These are phyloP conservation scores for Odontarrhena argentea DNA, from an alignment of 345 rosid genomes.

Conservation along the genomic window DNA sequence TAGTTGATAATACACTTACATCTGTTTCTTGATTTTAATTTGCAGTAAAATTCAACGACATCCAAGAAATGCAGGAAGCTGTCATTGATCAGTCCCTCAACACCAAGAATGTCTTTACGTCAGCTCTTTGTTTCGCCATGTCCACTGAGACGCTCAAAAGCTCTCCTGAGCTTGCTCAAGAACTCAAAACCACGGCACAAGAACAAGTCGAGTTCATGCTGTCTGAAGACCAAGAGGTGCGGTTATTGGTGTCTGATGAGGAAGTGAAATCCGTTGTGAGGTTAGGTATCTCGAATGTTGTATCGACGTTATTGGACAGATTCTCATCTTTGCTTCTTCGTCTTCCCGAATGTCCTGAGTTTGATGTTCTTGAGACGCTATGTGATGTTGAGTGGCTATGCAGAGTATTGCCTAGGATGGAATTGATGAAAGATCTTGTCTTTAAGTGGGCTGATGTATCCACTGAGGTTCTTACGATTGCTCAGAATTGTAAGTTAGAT, in stretches of 20 bases:
- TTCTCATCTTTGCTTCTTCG: slow-evolving; percentile 55
- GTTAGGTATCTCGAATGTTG: slow-evolving; percentile 56
- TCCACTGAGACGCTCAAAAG: slow-evolving; percentile 50
- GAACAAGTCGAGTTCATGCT: slow-evolving; percentile 93
- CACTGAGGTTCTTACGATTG: slow-evolving; percentile 46
- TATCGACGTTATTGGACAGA: slow-evolving; percentile 54
- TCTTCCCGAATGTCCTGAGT: slow-evolving; percentile 44
- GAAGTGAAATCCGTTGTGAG: slow-evolving; percentile 68
- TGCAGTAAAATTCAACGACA: slow-evolving; percentile 38
- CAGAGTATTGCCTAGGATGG: slow-evolving; percentile 70
- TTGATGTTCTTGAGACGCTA: slow-evolving; percentile 43
- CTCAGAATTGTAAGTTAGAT: slow-evolving; percentile 62
- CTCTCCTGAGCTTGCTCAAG: slow-evolving; percentile 56
- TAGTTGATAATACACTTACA: not conserved
- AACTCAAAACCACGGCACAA: slow-evolving; percentile 82
- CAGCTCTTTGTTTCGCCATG: slow-evolving; percentile 81
- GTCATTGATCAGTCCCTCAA: slow-evolving; percentile 44
- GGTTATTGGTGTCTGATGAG: slow-evolving; percentile 57
- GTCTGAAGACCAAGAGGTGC: slow-evolving; percentile 62
- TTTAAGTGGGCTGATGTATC: slow-evolving; percentile 68
- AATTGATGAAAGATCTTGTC: slow-evolving; percentile 80
- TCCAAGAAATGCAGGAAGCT: slow-evolving; percentile 57
- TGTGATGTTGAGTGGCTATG: slow-evolving; percentile 85
- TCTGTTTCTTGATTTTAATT: slow-evolving; percentile 16
- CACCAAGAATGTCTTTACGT: slow-evolving; percentile 64